Conservation (phyloP, 2,329 filamentous ascomycete species). For the Aspergillus novoparasiticus region DNA sequence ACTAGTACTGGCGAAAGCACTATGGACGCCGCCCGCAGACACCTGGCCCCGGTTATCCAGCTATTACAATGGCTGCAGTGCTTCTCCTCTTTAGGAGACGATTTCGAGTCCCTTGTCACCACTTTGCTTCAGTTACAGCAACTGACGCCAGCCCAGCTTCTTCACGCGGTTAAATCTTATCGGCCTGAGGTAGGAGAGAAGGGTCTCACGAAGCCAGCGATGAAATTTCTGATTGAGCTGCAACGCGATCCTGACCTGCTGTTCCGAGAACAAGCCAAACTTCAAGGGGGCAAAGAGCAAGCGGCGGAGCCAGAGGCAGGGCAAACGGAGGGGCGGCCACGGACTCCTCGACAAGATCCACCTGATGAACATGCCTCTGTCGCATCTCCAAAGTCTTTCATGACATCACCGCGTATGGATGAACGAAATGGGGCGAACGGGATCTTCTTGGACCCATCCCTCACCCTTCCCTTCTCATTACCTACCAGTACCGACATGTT, state of each 20-base stretch:
- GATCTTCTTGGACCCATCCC: constrained; percentile 79
- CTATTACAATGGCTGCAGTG: constrained; percentile 96
- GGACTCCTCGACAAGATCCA: constrained; percentile 29
- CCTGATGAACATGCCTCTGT: constrained; percentile 19
- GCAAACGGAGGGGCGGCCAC: constrained; percentile 27
- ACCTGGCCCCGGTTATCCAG: constrained; percentile 89
- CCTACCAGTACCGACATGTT: constrained; percentile 98
- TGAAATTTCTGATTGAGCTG: constrained; percentile 80
- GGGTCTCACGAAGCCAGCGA: constrained; percentile 80
- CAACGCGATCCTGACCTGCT: constrained; percentile 72
- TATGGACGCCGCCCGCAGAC: constrained; percentile 77
- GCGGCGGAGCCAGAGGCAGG: constrained; percentile 19
- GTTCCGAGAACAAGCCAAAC: constrained; percentile 37
- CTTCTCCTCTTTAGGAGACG: constrained; percentile 90
- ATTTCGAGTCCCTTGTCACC: constrained; percentile 82
- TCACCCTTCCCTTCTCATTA: constrained; percentile 93
- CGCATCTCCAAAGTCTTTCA: constrained; percentile 27
- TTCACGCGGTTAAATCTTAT: constrained; percentile 92
- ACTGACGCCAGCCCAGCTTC: constrained; percentile 81
- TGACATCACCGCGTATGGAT: constrained; percentile 28
- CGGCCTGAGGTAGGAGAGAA: constrained; percentile 95
- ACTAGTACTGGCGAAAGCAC: constrained; percentile 83
- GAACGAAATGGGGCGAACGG: constrained; percentile 32
- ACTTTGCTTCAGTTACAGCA: constrained; percentile 87
- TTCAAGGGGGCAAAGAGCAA: constrained; percentile 31